Evolutionary conservation across 768 basidiomycete species (phyloP).

Genomic region (Sporobolomyces pararoseus): DNA sequence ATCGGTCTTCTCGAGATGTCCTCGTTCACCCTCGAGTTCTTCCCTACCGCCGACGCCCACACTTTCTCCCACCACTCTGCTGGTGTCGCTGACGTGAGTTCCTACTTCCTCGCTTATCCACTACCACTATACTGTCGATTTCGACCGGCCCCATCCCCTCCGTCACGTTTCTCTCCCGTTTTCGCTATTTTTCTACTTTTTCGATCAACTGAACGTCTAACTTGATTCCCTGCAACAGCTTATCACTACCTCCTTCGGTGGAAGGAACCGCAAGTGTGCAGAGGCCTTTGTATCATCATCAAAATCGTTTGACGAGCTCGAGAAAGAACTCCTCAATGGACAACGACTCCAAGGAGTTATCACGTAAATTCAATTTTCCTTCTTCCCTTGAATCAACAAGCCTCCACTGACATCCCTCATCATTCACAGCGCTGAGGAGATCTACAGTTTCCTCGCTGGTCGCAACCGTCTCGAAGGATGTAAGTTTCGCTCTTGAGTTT

Average conservation of each 20-base stretch:
- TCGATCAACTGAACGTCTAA: too few relatives aligned
- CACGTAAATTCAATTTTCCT: neutral
- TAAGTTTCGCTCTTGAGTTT: neutral
- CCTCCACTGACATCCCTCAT: neutral
- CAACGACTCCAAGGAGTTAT: constrained; percentile 51
- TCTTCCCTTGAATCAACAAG: neutral
- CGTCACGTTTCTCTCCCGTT: too few relatives aligned
- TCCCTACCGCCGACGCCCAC: constrained; percentile 49
- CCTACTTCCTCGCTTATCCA: too few relatives aligned
- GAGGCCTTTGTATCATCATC: constrained; percentile 51
- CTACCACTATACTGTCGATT: too few relatives aligned
- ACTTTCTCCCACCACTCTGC: constrained; percentile 53
- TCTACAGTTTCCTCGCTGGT: constrained; percentile 50
- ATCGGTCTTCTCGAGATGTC: constrained; percentile 54
- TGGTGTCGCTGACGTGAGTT: constrained; percentile 53
- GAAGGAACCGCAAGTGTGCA: constrained; percentile 50
- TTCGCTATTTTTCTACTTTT: too few relatives aligned
- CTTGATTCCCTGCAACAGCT: neutral
- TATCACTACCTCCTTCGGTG: constrained; percentile 48
- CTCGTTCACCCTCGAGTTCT: constrained; percentile 53
- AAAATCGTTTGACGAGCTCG: constrained; percentile 52
- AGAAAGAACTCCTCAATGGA: constrained; percentile 51
- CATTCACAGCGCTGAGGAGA: constrained; percentile 48
- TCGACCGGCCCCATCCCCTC: too few relatives aligned
- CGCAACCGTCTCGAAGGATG: constrained; percentile 50